Evolutionary conservation across 345 rosid species (phyloP).

Genomic region (Rhizophora apiculata): DNA sequence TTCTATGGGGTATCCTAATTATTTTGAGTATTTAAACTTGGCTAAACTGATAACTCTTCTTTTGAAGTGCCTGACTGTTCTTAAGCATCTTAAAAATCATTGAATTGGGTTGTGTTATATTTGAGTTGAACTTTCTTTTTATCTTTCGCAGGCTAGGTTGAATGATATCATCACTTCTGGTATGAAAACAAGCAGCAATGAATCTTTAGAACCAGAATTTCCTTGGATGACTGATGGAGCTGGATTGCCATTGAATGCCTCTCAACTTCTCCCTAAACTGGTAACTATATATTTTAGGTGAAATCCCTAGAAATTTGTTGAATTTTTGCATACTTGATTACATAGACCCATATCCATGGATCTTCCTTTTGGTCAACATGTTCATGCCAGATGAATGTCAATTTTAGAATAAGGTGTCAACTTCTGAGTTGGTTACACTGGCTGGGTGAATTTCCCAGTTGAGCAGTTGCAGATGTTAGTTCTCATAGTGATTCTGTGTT

Average conservation of each 20-base stretch:
- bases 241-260: conserved; percentile 82
- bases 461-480: no score
- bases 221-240: conserved; percentile 99
- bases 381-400: no score
- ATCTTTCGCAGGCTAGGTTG: conserved; percentile 65
- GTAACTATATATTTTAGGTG: conserved; percentile 31
- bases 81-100: not conserved
- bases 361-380: not conserved
- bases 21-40: no score
- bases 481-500: no score
- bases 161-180: conserved; percentile 75
- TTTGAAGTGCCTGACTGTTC: not conserved
- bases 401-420: no score
- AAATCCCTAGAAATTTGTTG: not conserved
- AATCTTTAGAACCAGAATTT: conserved; percentile 56
- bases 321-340: not conserved
- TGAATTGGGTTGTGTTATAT: not conserved
- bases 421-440: no score
- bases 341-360: not conserved
- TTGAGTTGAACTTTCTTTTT: conserved; percentile 9
- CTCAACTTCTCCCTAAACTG: conserved; percentile 71
- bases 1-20: no score
- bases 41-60: not conserved
- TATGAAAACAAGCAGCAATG: conserved; percentile 48
- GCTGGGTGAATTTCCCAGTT: no score